These are phyloP conservation scores for Hortaea werneckii DNA, from an alignment of 2,329 filamentous ascomycete genomes.

Conservation along the genomic window DNA sequence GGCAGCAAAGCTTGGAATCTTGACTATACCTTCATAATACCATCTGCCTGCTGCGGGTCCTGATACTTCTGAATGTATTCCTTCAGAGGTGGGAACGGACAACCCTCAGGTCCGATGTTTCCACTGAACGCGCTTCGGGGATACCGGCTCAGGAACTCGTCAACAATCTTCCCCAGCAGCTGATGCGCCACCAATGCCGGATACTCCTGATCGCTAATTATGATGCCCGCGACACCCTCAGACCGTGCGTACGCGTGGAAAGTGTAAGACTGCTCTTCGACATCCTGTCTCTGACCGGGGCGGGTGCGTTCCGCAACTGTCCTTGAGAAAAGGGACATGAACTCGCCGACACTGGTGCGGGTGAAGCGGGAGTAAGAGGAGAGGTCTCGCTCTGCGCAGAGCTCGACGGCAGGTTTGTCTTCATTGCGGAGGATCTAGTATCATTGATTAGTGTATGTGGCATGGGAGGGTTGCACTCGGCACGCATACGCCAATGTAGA, in stretches of 20 bases:
- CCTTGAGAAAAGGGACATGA: slow-evolving; percentile 79
- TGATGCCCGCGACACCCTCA: slow-evolving; percentile 38
- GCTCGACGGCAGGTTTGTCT: slow-evolving; percentile 62
- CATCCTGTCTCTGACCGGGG: slow-evolving; percentile 63
- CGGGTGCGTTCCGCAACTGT: slow-evolving; percentile 78
- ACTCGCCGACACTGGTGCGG: slow-evolving; percentile 48
- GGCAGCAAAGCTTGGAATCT: too few relatives aligned
- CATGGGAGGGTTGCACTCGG: not conserved
- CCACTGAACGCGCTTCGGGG: slow-evolving; percentile 58
- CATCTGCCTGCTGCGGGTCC: slow-evolving; percentile 80
- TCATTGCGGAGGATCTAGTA: slow-evolving; percentile 71
- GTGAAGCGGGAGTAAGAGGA: slow-evolving; percentile 74
- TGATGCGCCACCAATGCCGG: slow-evolving; percentile 71
- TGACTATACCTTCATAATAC: slow-evolving; percentile 46
- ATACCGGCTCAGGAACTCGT: slow-evolving; percentile 74
- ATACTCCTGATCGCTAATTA: slow-evolving; percentile 40
- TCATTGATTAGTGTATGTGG: not conserved
- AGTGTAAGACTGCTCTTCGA: slow-evolving; percentile 72
- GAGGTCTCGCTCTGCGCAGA: slow-evolving; percentile 67
- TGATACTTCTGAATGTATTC: slow-evolving; percentile 73
- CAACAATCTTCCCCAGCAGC: slow-evolving; percentile 73
- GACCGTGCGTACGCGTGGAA: slow-evolving; percentile 38
- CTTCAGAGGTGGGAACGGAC: slow-evolving; percentile 63
- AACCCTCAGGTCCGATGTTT: slow-evolving; percentile 31
- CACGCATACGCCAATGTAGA: slow-evolving; percentile 69